A percentile compares a stretch with the other conserved stretches of the same genome.
phyloP scores from a whole-genome alignment of 2,329 filamentous ascomycete genomes.

The Colletotrichum sp. region DNA sequence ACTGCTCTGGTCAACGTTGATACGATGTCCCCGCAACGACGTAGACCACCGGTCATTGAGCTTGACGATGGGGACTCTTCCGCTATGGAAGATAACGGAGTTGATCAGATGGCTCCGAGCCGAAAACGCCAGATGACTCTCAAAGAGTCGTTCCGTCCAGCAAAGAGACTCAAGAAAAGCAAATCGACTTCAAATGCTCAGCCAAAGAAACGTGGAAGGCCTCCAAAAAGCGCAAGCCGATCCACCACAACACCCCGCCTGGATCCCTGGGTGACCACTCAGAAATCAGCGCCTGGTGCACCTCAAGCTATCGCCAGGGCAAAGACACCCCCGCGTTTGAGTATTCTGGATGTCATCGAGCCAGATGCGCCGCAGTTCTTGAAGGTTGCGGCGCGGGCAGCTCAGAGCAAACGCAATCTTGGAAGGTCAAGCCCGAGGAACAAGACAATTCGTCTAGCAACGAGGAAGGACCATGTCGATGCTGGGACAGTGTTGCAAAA shows the following conservation, averaged over 20 bases:
- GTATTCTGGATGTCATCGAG: constrained; percentile 66
- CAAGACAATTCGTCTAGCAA: constrained; percentile 67
- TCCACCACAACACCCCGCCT: background rate
- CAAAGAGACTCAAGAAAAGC: constrained; percentile 27
- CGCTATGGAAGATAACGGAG: constrained; percentile 54
- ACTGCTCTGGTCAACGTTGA: background rate
- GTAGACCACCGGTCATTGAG: constrained; percentile 18
- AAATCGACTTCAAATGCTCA: constrained; percentile 15
- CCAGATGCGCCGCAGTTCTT: constrained; percentile 60
- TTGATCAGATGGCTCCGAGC: constrained; percentile 56
- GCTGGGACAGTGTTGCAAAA: constrained; percentile 55
- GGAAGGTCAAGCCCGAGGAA: constrained; percentile 59
- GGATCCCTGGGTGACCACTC: background rate
- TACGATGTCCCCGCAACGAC: background rate
- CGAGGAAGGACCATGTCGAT: constrained; percentile 64
- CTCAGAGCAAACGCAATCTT: constrained; percentile 47
- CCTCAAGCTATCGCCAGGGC: constrained; percentile 25
- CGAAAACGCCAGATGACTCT: constrained; percentile 43
- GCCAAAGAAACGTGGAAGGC: constrained; percentile 28
- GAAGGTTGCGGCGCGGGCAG: constrained; percentile 65
- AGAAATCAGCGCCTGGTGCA: background rate
- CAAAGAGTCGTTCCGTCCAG: constrained; percentile 29
- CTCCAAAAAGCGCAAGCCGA: background rate
- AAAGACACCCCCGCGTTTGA: constrained; percentile 47
- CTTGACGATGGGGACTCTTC: constrained; percentile 40